A percentile compares a stretch with the other conserved stretches of the same genome.
Evolutionary conservation across 768 basidiomycete species (phyloP).

Genomic region (Leccinum barrowsii): DNA sequence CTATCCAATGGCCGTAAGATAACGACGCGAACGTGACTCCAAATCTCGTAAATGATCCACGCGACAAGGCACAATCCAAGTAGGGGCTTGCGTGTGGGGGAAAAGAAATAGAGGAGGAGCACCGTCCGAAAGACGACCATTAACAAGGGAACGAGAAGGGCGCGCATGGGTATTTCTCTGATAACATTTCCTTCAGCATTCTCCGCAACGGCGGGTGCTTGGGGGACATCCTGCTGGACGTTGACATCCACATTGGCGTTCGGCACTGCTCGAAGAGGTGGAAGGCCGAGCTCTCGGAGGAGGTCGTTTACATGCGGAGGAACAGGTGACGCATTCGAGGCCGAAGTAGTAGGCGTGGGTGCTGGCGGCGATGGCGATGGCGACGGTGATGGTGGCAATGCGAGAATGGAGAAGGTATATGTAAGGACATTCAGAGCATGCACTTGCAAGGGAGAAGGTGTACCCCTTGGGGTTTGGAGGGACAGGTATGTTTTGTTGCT

Average conservation of each 20-base stretch:
- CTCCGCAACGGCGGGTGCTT: constrained; percentile 17
- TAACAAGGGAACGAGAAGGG: constrained; percentile 60
- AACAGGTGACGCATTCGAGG: constrained; percentile 24
- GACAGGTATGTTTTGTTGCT: constrained; percentile 47
- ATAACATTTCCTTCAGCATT: constrained; percentile 34
- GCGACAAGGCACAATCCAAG: constrained; percentile 61
- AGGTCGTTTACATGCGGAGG: constrained; percentile 56
- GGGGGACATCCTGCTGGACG: constrained; percentile 16
- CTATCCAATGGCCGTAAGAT: constrained; percentile 37
- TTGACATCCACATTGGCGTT: constrained; percentile 21
- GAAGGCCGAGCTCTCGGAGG: constrained; percentile 63
- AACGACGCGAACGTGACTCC: constrained; percentile 58
- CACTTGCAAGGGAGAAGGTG: constrained; percentile 55
- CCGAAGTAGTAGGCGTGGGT: constrained; percentile 27
- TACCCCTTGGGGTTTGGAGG: constrained; percentile 41
- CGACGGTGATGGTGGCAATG: constrained; percentile 49
- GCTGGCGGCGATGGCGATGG: constrained; percentile 38
- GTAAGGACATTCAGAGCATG: constrained; percentile 46
- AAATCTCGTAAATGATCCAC: constrained; percentile 76
- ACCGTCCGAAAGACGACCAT: constrained; percentile 67
- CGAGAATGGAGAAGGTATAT: constrained; percentile 51
- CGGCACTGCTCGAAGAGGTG: constrained; percentile 41
- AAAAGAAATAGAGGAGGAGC: constrained; percentile 73
- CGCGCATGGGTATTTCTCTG: constrained; percentile 61
- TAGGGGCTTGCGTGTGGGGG: constrained; percentile 68